phyloP scores from a whole-genome alignment of 331 rosid genomes.

The Prunus yedoensis region DNA sequence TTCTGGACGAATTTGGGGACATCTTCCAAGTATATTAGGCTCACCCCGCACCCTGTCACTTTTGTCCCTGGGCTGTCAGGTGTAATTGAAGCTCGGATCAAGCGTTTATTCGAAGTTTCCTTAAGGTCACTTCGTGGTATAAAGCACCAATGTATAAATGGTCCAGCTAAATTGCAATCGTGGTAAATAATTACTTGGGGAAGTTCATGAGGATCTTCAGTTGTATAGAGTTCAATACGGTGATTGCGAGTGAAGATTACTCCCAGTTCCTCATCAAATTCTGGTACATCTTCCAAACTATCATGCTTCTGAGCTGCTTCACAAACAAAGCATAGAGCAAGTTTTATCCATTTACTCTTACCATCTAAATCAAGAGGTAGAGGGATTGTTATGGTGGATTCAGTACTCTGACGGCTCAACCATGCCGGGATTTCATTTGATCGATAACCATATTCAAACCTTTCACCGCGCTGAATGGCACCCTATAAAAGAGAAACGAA shows the following conservation, averaged over 20 bases:
- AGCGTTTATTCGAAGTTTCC: neutral
- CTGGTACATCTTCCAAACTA: neutral
- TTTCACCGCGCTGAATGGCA: neutral
- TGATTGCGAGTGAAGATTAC: neutral
- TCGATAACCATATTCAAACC: neutral
- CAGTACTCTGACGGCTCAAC: conserved; percentile 5
- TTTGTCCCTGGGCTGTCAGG: neutral
- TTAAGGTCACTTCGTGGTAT: neutral
- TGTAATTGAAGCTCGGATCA: neutral
- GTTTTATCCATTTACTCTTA: conserved; percentile 2
- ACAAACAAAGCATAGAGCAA: conserved; percentile 12
- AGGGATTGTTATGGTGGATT: conserved; percentile 3
- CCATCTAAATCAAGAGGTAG: conserved; percentile 3
- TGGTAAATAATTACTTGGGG: neutral
- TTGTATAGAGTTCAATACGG: neutral
- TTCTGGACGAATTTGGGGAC: neutral
- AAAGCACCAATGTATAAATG: neutral
- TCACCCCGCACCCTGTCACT: neutral
- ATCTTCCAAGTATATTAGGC: neutral
- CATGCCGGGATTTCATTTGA: neutral
- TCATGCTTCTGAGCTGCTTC: neutral
- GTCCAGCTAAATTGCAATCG: neutral
- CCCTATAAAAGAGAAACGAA: neutral
- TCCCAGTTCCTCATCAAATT: neutral
- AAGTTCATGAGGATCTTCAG: neutral